Evolutionary conservation across 139 green algal genomes (phyloP).

Genomic region (Chlorella sp.): DNA sequence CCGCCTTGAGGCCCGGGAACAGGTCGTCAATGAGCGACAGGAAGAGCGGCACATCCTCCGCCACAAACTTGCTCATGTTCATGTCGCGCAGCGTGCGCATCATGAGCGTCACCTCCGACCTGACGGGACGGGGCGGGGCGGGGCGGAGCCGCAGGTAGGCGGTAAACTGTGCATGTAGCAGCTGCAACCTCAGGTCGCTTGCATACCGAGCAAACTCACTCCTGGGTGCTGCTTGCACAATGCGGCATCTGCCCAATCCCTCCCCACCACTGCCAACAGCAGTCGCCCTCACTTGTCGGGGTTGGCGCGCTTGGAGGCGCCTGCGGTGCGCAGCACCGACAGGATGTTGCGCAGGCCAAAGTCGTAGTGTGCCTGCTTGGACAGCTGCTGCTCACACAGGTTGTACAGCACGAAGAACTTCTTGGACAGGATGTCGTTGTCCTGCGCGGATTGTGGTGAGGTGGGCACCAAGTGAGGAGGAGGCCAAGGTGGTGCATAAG

Average conservation of each 20-base stretch:
- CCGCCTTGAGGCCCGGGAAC: slow-evolving; percentile 88
- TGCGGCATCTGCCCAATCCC: no score
- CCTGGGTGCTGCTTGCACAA: no score
- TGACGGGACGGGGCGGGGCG: not conserved
- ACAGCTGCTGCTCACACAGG: slow-evolving; percentile 98
- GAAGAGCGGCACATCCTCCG: slow-evolving; percentile 97
- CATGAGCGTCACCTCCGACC: slow-evolving; percentile 74
- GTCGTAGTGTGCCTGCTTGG: slow-evolving; percentile 98
- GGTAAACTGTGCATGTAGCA: no score
- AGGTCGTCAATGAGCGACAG: slow-evolving; percentile 95
- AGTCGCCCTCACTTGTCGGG: slow-evolving; percentile 79
- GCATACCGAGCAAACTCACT: no score
- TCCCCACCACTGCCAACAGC: no score
- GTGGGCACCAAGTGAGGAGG: not conserved
- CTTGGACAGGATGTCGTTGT: slow-evolving; percentile 94
- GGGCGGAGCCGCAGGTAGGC: not conserved
- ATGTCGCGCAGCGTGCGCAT: slow-evolving; percentile 95
- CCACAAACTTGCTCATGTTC: slow-evolving; percentile 99
- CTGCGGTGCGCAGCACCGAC: slow-evolving; percentile 88
- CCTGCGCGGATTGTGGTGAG: not conserved
- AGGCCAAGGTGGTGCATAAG: no score
- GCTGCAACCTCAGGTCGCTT: no score
- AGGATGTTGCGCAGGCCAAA: slow-evolving; percentile 98
- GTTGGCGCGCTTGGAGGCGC: slow-evolving; percentile 88
- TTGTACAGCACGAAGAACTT: slow-evolving; percentile 97